Percentiles rank a stretch among this genome's conserved stretches.
phyloP scores from a whole-genome alignment of 2,329 filamentous ascomycete genomes.

The Lojkania enalia region DNA sequence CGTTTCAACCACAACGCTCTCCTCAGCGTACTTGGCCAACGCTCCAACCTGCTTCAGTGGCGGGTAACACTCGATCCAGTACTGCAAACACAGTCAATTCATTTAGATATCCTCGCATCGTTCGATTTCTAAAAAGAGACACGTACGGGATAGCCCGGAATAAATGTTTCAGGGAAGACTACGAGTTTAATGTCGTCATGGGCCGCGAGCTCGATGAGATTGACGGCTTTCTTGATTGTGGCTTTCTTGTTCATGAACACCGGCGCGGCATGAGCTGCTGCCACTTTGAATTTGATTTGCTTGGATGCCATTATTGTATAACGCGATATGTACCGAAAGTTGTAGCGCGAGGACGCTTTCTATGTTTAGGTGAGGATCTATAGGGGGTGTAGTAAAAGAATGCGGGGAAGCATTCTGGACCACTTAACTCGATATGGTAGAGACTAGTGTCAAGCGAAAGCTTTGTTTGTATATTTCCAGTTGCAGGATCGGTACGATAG shows the following conservation, averaged over 20 bases:
- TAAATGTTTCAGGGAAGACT: constrained; percentile 44
- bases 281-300: constrained; percentile 38
- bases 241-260: constrained; percentile 45
- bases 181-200: constrained; percentile 35
- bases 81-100: constrained; percentile 26
- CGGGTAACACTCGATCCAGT: constrained; percentile 43
- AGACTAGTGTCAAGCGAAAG: no score
- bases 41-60: constrained; percentile 40
- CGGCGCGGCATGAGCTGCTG: constrained; percentile 43
- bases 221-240: constrained; percentile 38
- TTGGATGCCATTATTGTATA: constrained; percentile 26
- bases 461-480: no score
- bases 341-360: no score
- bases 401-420: no score
- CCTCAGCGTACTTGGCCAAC: constrained; percentile 38
- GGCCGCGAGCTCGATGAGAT: constrained; percentile 40
- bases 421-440: no score
- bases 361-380: no score
- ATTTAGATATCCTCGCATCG: no score
- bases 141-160: constrained; percentile 42
- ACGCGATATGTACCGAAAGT: no score
- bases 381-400: no score
- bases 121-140: no score
- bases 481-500: no score
- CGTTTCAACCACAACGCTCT: constrained; percentile 41